Base-by-base conservation (phyloP, 108 stramenopile genomes). In the Nitzschia sp. region DNA sequence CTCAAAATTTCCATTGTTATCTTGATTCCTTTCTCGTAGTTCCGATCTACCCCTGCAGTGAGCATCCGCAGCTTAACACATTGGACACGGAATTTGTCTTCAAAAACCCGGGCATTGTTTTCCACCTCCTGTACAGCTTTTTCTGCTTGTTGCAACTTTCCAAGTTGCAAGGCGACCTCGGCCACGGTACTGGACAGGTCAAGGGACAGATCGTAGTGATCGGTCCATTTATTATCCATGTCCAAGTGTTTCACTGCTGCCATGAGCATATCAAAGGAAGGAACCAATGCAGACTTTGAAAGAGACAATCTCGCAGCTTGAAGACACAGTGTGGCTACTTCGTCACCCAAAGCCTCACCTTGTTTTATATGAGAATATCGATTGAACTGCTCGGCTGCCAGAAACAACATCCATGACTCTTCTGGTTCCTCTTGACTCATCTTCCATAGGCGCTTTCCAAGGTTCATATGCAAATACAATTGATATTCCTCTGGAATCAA, bases 381-480 rank as follows among this genome's bases (percentile, higher is more conserved):
- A 69, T 81, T 73, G 19, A 75, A 21, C 55, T 78, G 73, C 57
- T 78, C 63, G 5, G 77, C 77, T 5, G 73, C 69, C 69, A 82
- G 25, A 57, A 77, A 82, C 1, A 73, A 14, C 64, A 71, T 69
- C 77, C 77, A 78, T 51, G 65, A 55, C 21, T 64, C 53, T 7
- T 59, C 72, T 8, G 54, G 67, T 6, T 55, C 3, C 14, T n/a
- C 44, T n/a, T 41, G n/a, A 26, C 57, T 20, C 48, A 67, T 57
- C 22, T 67, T 20, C 73, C 64, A 67, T 20, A 82, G 25, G 2
- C 71, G 25, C 34, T 26, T 51, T 41, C 81, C 81, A 11, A 82
- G 44, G 5, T 41, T 29, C 20, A 62, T 21, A 29, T 82, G 81
- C 9, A 77, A 39, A 20, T 17, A 8, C 5, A 20, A n/a, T 11